These are phyloP conservation scores for Candida sp. DNA, from an alignment of 1,139 yeast species.

Conservation along the genomic window DNA sequence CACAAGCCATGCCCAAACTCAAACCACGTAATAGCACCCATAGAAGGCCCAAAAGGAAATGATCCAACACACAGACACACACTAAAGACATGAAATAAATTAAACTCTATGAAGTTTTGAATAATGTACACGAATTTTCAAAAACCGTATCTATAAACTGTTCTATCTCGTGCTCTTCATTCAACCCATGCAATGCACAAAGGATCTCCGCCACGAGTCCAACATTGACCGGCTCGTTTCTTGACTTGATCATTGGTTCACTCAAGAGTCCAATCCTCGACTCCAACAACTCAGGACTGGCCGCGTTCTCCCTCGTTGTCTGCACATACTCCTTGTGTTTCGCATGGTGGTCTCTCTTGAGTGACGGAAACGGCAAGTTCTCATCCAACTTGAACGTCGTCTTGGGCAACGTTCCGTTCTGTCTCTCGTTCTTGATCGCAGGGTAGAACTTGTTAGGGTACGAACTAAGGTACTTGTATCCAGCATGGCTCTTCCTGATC, in stretches of 20 bases:
- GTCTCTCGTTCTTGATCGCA: constrained; percentile 19
- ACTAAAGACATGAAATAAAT: too few relatives aligned
- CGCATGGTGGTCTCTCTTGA: constrained; percentile 65
- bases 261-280: constrained; percentile 36
- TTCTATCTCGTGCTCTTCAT: constrained; percentile 49
- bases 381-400: constrained; percentile 34
- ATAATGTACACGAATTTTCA: constrained; percentile 63
- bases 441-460: constrained; percentile 66
- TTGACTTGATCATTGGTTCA: constrained; percentile 70
- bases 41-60: background rate
- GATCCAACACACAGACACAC: background rate
- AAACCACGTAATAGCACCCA: background rate
- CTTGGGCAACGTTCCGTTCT: constrained; percentile 9
- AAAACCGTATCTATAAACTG: constrained; percentile 66
- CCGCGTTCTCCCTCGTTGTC: constrained; percentile 14
- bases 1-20: background rate
- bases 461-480: constrained; percentile 56
- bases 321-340: constrained; percentile 32
- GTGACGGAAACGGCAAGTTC: constrained; percentile 60
- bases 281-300: constrained; percentile 11
- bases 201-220: constrained; percentile 83
- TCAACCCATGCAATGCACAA: constrained; percentile 51
- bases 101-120: constrained; percentile 26
- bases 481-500: constrained; percentile 80
- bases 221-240: constrained; percentile 92